Evolutionary conservation across 2,329 filamentous ascomycete species (phyloP).

Genomic region (Pseudogymnoascus sp.): DNA sequence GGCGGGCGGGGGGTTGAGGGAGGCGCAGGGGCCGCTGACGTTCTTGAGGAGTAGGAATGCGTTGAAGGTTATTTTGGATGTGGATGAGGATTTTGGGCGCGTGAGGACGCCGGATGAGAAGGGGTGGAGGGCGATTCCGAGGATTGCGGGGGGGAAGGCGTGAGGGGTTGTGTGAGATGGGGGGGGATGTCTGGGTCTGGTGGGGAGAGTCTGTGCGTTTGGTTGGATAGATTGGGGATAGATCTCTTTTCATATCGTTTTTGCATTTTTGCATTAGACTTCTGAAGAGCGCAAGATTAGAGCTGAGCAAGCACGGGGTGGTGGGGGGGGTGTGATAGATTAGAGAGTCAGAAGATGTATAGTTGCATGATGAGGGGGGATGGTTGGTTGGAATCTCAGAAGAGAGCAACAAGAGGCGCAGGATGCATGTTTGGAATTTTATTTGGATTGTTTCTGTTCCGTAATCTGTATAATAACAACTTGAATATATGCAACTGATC

Average conservation of each 20-base stretch:
- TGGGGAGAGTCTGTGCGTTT: not conserved
- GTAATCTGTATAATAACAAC: not conserved
- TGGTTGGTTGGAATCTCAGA: constrained; percentile 19
- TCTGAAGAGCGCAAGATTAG: not conserved
- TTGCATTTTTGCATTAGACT: constrained; percentile 3
- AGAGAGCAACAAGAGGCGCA: constrained; percentile 15
- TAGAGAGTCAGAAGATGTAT: constrained; percentile 31
- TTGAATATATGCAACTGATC: not conserved
- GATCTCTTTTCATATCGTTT: constrained; percentile 4
- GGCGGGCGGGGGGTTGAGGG: constrained; percentile 41
- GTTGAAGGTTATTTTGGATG: constrained; percentile 87
- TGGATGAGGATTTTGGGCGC: constrained; percentile 84
- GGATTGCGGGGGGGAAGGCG: constrained; percentile 20
- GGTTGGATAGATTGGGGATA: constrained; percentile 2
- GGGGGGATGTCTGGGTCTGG: not conserved
- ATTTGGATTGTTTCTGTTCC: not conserved
- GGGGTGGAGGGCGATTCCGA: constrained; percentile 23
- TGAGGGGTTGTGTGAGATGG: not conserved
- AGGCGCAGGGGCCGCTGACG: constrained; percentile 33
- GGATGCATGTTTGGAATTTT: constrained; percentile 3
- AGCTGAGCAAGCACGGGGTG: not conserved
- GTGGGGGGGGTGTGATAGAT: not conserved
- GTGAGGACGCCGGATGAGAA: constrained; percentile 20
- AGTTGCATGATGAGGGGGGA: constrained; percentile 32
- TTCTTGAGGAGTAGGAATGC: constrained; percentile 77